A percentile compares a stretch with the other conserved stretches of the same genome.
Evolutionary conservation across 192 early-diverging fungal genomes (phyloP).

Genomic region (Coemansia sp.): DNA sequence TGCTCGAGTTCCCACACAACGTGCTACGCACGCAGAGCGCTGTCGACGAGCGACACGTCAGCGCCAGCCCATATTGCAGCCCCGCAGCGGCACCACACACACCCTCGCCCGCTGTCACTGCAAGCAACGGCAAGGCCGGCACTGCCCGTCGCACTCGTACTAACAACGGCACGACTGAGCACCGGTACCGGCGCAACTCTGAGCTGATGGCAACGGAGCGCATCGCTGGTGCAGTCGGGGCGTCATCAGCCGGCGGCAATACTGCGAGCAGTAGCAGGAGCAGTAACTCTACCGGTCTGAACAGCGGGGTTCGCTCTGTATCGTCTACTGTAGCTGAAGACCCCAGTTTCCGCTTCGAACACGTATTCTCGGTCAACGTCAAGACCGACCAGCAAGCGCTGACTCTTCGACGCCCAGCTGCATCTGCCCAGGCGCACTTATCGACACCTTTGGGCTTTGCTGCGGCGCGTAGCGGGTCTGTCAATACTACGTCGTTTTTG

Average conservation of each 20-base stretch:
- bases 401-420: conserved; percentile 3
- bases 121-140: conserved; percentile 1
- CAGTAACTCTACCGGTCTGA: background rate
- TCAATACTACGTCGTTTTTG: background rate
- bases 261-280: background rate
- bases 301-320: conserved; percentile 23
- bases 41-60: background rate
- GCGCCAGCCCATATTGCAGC: background rate
- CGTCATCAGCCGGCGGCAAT: background rate
- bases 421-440: background rate
- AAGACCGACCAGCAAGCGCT: background rate
- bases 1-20: conserved; percentile 43
- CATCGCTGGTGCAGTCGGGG: background rate
- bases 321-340: conserved; percentile 23
- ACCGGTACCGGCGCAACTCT: conserved; percentile 56
- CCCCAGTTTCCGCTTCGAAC: conserved; percentile 40
- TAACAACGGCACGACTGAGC: conserved; percentile 49
- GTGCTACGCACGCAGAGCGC: conserved; percentile 9
- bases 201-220: conserved; percentile 36
- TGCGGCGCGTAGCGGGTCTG: conserved; percentile 1
- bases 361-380: conserved; percentile 45
- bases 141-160: conserved; percentile 20
- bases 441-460: conserved; percentile 8
- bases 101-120: background rate
- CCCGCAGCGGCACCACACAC: background rate